These are phyloP conservation scores for Polymyxa betae DNA, from an alignment of 208 protist genomes.

Conservation along the genomic window DNA sequence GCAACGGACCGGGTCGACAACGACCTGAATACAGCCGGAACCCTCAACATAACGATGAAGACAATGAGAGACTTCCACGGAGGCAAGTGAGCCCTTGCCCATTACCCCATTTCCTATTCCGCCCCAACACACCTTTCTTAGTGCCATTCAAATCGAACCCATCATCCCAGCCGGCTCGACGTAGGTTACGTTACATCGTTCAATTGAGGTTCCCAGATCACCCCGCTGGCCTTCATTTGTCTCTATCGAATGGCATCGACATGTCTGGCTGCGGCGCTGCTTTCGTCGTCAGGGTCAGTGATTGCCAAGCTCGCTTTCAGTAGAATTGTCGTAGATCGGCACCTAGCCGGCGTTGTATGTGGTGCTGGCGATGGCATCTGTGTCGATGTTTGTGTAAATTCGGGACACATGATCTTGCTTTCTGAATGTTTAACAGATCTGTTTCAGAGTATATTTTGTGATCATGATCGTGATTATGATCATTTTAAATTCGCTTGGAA, in stretches of 20 bases:
- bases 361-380: neutral
- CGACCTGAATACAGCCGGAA: neutral
- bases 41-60: neutral
- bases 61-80: neutral
- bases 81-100: neutral
- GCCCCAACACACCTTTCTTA: neutral
- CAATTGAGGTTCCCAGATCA: neutral
- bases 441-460: neutral
- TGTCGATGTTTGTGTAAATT: neutral
- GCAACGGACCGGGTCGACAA: neutral
- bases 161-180: neutral
- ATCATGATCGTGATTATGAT: slow-evolving; percentile 19
- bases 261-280: neutral
- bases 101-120: neutral
- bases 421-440: neutral
- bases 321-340: neutral
- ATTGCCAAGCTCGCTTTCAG: slow-evolving; percentile 14
- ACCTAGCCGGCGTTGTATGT: neutral
- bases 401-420: neutral
- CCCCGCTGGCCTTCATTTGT: neutral
- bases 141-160: neutral
- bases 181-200: neutral
- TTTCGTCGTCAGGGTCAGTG: neutral
- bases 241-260: neutral
- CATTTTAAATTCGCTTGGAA: neutral